Percentiles rank a stretch among this genome's conserved stretches.
These are phyloP conservation scores for Agrocybe chaxingu DNA, from an alignment of 768 basidiomycete species.

Conservation along the genomic window DNA sequence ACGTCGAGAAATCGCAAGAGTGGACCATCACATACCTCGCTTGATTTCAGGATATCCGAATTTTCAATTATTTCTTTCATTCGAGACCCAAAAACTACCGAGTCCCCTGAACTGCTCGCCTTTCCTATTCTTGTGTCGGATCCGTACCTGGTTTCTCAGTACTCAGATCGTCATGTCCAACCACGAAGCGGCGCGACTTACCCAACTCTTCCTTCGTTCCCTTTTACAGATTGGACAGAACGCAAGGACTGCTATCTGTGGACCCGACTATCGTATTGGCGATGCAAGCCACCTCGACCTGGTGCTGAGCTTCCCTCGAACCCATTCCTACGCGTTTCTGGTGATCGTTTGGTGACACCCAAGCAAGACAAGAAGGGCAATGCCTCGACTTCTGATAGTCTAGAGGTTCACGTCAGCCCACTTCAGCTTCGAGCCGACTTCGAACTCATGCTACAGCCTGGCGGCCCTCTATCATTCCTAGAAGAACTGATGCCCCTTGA, in stretches of 20 bases:
- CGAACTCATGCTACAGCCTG: slow-evolving; percentile 34
- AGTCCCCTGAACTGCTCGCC: slow-evolving; percentile 25
- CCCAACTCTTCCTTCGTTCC: slow-evolving; percentile 49
- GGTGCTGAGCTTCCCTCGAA: not conserved
- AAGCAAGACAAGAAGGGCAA: not conserved
- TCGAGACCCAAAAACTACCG: not conserved
- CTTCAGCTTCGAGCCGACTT: slow-evolving; percentile 80
- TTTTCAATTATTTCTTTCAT: slow-evolving; percentile 57
- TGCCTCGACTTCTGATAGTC: slow-evolving; percentile 9
- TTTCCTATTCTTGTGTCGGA: slow-evolving; percentile 77
- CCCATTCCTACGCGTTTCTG: slow-evolving; percentile 3
- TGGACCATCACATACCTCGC: not conserved
- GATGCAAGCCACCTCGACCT: slow-evolving; percentile 34
- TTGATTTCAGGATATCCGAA: slow-evolving; percentile 34
- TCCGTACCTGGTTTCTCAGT: slow-evolving; percentile 58
- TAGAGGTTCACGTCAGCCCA: slow-evolving; percentile 51
- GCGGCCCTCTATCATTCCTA: slow-evolving; percentile 40
- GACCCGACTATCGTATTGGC: slow-evolving; percentile 63
- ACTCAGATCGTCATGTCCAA: slow-evolving; percentile 40
- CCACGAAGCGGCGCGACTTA: slow-evolving; percentile 25
- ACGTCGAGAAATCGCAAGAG: not conserved
- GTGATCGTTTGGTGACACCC: slow-evolving; percentile 1
- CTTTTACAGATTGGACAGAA: slow-evolving; percentile 62
- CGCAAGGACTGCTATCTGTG: slow-evolving; percentile 34
- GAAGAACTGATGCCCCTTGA: slow-evolving; percentile 13